These are phyloP conservation scores for Penicillium sp. DNA, from an alignment of 2,329 filamentous ascomycete species.

Conservation along the genomic window DNA sequence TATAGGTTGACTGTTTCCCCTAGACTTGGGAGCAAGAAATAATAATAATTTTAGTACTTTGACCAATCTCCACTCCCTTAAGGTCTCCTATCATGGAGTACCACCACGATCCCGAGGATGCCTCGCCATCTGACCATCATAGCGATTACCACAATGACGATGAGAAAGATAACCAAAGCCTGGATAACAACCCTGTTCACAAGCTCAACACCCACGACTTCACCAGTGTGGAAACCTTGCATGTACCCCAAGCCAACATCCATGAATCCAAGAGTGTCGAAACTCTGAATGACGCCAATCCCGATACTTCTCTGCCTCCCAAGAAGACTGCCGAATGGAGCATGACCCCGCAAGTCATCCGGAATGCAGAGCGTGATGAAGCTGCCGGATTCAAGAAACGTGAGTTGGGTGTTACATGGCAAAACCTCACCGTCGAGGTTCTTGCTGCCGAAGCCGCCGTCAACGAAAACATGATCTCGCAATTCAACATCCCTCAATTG, in stretches of 20 bases:
- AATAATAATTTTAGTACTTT: background rate
- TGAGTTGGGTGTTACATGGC: slow-evolving; percentile 12
- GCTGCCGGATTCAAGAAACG: slow-evolving; percentile 10
- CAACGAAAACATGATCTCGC: slow-evolving; percentile 15
- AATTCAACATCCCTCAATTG: slow-evolving; percentile 11
- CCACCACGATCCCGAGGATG: slow-evolving; percentile 4
- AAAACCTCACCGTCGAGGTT: slow-evolving; percentile 7
- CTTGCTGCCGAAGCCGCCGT: slow-evolving; percentile 12
- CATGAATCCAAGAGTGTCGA: slow-evolving; percentile 23
- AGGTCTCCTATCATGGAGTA: slow-evolving; percentile 12
- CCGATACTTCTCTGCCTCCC: slow-evolving; percentile 1
- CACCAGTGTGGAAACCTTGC: slow-evolving; percentile 14
- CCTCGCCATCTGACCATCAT: slow-evolving; percentile 5
- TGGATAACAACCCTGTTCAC: background rate
- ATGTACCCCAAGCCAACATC: slow-evolving; percentile 18
- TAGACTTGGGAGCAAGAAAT: background rate
- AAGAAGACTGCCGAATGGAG: slow-evolving; percentile 45
- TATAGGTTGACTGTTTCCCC: background rate
- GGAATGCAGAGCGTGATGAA: slow-evolving; percentile 23
- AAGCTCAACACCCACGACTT: slow-evolving; percentile 11
- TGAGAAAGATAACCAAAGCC: background rate
- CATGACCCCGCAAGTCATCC: slow-evolving; percentile 50
- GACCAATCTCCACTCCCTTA: slow-evolving; percentile 4
- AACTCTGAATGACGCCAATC: slow-evolving; percentile 17
- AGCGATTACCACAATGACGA: background rate